These are phyloP conservation scores for Cutaneotrichosporon curvatum DNA, from an alignment of 1,284 basidiomycete species.

Conservation along the genomic window DNA sequence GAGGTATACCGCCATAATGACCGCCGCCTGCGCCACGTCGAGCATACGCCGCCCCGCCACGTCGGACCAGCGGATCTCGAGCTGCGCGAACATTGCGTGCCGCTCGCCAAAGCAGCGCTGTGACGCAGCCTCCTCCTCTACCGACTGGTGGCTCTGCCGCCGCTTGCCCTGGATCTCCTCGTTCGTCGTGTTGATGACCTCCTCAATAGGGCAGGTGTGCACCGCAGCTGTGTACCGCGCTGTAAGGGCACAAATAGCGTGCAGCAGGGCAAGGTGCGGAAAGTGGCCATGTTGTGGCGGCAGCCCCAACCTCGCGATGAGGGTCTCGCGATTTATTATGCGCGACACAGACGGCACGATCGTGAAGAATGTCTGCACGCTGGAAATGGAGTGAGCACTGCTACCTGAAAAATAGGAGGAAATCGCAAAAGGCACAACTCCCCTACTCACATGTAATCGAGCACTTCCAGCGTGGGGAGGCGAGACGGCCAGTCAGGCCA, in stretches of 20 bases:
- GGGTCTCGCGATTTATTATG: constrained; percentile 36
- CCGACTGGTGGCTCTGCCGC: background rate
- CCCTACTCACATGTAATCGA: constrained; percentile 38
- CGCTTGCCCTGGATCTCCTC: constrained; percentile 4
- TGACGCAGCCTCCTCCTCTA: constrained; percentile 9
- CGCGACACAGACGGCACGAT: constrained; percentile 37
- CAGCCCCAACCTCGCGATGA: constrained; percentile 43
- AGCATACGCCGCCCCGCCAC: constrained; percentile 18
- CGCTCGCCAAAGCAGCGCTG: constrained; percentile 28
- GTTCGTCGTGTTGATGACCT: constrained; percentile 15
- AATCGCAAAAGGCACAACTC: background rate
- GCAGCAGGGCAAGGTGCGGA: constrained; percentile 44
- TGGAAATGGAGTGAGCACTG: constrained; percentile 6
- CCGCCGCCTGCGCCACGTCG: constrained; percentile 30
- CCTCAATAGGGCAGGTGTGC: constrained; percentile 18
- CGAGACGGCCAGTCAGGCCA: constrained; percentile 42
- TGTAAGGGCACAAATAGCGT: constrained; percentile 46
- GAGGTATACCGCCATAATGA: constrained; percentile 21
- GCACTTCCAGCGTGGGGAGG: constrained; percentile 36
- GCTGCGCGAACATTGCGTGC: constrained; percentile 20
- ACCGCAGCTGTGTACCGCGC: constrained; percentile 38
- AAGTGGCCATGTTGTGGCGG: constrained; percentile 45
- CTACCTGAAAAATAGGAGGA: background rate
- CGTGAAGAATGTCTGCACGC: constrained; percentile 41
- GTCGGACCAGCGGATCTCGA: constrained; percentile 14